Evolutionary conservation across 2,329 filamentous ascomycete genomes (phyloP), one percentile per base, ranked within the genome.

Genomic region (Paecilomyces sp.): DNA sequence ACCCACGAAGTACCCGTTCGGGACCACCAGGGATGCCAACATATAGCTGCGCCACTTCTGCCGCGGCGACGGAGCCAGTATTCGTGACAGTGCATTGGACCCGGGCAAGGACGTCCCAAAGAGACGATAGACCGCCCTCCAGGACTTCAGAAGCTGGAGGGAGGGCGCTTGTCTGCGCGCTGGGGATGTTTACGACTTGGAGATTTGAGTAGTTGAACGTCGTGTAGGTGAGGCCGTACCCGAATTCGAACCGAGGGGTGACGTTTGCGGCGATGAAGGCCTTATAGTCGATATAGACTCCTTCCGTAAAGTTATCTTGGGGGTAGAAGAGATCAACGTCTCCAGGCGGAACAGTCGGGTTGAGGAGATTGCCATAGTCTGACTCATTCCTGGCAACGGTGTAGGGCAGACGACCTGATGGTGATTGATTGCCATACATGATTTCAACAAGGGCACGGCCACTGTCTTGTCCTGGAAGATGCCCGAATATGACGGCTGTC

Each of bases 1-100:
- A 96, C 34, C 88, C 88, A 60, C 91, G 85, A 11, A 96, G 84
- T 41, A 77, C 75, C 2, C 83, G 78, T 68, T 93, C 88, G 41
- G 85, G 80, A 0, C 89, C 90, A 56, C 90, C 91, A 58, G 55
- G 68, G 4, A 92, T 88, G 51, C 80, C 84, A 58, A 96, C 60
- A 74, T 96, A 91, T 8, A 82, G 64, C 64, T 82, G 79, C 1
- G 75, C 74, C 24, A 81, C 79, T 63, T 81, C 79, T 4, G 77
- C 73, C 1, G 77, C 79, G 1, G 65, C 61, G 33, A 77, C 66
- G 8, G 58, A 58, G 22, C 79, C 79, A 3, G 74, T 78, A 62
- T 81, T 82, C 24, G 70, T 71, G 55, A 82, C 70, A 1, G 73
- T 77, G 9, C 75, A 75, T 7, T 67, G 70, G 31, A 80, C 76